A percentile compares a stretch with the other conserved stretches of the same genome.
phyloP scores from a whole-genome alignment of 306 rosid genomes.

The Sesbania bispinosa region DNA sequence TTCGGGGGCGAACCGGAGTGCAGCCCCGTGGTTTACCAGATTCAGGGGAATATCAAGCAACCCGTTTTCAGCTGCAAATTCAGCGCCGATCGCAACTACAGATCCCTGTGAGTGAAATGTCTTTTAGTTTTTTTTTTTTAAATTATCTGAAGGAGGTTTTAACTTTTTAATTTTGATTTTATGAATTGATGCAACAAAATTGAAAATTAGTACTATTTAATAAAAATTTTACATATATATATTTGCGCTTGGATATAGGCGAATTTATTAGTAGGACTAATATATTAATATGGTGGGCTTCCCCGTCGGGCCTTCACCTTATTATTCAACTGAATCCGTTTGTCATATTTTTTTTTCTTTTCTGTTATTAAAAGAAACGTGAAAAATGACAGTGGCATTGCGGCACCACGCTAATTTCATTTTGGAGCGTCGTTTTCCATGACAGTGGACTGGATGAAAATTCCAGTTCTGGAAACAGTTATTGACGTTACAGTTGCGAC shows the following conservation, averaged over 20 bases:
- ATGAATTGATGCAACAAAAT: neutral
- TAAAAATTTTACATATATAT: neutral
- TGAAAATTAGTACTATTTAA: too few relatives aligned
- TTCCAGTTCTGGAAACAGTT: neutral
- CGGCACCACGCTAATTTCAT: constrained; percentile 4
- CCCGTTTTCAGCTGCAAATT: constrained; percentile 95
- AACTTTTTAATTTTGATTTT: neutral
- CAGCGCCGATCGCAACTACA: constrained; percentile 81
- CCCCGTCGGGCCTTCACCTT: constrained; percentile 15
- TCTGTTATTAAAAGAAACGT: neutral
- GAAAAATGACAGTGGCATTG: constrained; percentile 1
- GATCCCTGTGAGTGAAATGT: constrained; percentile 68
- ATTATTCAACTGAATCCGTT: neutral
- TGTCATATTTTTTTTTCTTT: neutral
- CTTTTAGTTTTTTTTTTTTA: neutral
- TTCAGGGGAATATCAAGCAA: constrained; percentile 77
- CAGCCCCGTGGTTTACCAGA: constrained; percentile 85
- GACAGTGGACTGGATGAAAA: neutral
- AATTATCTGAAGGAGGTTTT: neutral
- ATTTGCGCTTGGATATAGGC: neutral
- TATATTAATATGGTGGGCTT: too few relatives aligned
- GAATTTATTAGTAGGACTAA: neutral
- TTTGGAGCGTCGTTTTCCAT: constrained; percentile 12
- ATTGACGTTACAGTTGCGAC: neutral
- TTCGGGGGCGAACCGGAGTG: constrained; percentile 97